phyloP scores from a whole-genome alignment of 148 eudicot species.

The Amaranthus hypochondriacus region DNA sequence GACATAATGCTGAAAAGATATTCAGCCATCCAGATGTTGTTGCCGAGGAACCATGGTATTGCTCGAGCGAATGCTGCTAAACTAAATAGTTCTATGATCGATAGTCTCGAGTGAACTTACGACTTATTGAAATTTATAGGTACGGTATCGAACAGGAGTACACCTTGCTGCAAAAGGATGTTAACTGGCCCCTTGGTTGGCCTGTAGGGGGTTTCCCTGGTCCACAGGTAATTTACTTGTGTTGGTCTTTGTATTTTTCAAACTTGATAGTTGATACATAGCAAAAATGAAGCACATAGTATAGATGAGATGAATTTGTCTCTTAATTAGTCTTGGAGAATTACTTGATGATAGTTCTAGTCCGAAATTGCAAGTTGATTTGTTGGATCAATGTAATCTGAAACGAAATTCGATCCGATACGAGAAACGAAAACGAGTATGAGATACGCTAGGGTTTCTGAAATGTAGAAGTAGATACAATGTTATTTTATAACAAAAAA shows the following conservation, averaged over 20 bases:
- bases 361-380: no score
- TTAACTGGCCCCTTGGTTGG: conserved; percentile 69
- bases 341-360: no score
- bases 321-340: no score
- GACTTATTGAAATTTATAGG: conserved; percentile 26
- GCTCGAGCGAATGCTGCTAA: not conserved
- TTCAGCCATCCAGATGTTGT: conserved; percentile 54
- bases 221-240: conserved; percentile 39
- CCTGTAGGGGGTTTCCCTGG: conserved; percentile 57
- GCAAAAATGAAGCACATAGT: no score
- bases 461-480: no score
- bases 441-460: no score
- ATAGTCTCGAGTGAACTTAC: not conserved
- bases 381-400: no score
- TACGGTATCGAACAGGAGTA: conserved; percentile 65
- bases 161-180: conserved; percentile 53
- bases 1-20: conserved; percentile 47
- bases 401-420: no score
- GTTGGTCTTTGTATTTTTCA: not conserved
- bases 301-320: no score
- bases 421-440: no score
- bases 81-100: not conserved
- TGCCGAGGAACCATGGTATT: conserved; percentile 51
- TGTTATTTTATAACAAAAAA: no score
- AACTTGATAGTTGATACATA: no score